Evolutionary conservation across 306 rosid species (phyloP).

Genomic region (Fragaria vesca): DNA sequence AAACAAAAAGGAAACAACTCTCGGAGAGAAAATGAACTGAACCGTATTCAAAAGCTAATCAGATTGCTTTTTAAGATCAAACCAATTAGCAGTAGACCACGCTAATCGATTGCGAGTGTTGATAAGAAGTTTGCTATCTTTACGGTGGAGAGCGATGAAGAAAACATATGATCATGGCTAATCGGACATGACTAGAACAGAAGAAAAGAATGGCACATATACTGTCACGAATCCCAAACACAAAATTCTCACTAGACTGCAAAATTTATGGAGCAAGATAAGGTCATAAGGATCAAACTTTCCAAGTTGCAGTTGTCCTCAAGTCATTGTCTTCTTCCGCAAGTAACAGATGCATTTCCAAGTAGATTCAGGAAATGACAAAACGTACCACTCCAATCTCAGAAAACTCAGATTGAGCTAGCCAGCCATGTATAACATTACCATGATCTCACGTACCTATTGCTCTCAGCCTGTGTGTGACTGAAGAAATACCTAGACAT

Average conservation of each 20-base stretch:
- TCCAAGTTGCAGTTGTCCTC: conserved; percentile 6
- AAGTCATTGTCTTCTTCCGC: conserved; percentile 1
- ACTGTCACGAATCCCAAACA: conserved; percentile 9
- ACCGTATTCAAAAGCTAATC: background rate
- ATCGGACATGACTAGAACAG: background rate
- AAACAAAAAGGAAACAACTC: background rate
- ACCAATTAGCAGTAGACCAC: background rate
- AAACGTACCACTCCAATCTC: background rate
- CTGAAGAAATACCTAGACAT: background rate
- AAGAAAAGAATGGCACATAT: background rate
- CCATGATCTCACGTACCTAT: background rate
- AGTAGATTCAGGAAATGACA: conserved; percentile 11
- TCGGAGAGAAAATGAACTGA: background rate
- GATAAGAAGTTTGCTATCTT: background rate
- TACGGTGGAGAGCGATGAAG: background rate
- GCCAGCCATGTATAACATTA: background rate
- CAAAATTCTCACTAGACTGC: background rate
- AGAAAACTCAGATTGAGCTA: background rate
- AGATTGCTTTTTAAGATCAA: too few species aligned
- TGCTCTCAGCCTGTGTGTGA: background rate
- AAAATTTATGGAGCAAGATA: background rate
- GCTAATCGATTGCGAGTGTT: background rate
- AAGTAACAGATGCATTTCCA: conserved; percentile 3
- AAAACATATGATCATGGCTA: conserved; percentile 4
- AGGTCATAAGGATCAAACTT: background rate